Conservation (phyloP, 2,329 filamentous ascomycete genomes). For the Didymella pinodella region DNA sequence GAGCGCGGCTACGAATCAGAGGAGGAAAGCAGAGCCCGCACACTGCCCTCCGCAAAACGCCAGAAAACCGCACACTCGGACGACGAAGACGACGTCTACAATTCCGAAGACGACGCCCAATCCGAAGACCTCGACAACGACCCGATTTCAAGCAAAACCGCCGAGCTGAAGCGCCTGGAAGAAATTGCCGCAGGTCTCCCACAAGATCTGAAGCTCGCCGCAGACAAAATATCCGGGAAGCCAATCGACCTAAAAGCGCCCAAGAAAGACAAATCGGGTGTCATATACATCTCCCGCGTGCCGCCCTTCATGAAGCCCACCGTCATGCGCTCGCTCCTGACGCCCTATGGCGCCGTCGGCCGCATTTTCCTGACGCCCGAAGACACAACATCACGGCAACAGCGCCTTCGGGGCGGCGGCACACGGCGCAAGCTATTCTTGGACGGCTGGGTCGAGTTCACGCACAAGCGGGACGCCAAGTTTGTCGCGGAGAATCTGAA, state of each 20-base stretch:
- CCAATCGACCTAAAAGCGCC: conserved; percentile 54
- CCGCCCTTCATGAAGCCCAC: conserved; percentile 88
- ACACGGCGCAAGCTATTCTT: conserved; percentile 85
- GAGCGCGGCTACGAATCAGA: conserved; percentile 70
- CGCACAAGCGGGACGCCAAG: conserved; percentile 78
- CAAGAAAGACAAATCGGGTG: conserved; percentile 76
- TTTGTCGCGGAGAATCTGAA: conserved; percentile 79
- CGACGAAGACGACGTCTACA: conserved; percentile 28
- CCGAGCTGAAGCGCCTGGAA: conserved; percentile 44
- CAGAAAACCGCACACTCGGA: conserved; percentile 63
- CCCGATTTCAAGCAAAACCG: conserved; percentile 40
- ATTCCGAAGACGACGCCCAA: conserved; percentile 38
- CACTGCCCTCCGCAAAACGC: conserved; percentile 65
- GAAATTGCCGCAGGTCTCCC: conserved; percentile 41
- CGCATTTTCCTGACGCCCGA: conserved; percentile 83
- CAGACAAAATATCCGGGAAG: conserved; percentile 31
- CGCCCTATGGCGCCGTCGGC: conserved; percentile 77
- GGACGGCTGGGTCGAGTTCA: conserved; percentile 88
- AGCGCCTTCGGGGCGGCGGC: conserved; percentile 74
- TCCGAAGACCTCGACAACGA: conserved; percentile 31
- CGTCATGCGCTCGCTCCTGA: conserved; percentile 77
- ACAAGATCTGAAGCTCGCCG: conserved; percentile 48
- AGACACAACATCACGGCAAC: conserved; percentile 69
- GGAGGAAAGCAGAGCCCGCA: conserved; percentile 71
- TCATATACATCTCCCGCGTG: conserved; percentile 83